These are phyloP conservation scores for Candida pseudocylindracea DNA, from an alignment of 1,139 yeast genomes.

Conservation along the genomic window DNA sequence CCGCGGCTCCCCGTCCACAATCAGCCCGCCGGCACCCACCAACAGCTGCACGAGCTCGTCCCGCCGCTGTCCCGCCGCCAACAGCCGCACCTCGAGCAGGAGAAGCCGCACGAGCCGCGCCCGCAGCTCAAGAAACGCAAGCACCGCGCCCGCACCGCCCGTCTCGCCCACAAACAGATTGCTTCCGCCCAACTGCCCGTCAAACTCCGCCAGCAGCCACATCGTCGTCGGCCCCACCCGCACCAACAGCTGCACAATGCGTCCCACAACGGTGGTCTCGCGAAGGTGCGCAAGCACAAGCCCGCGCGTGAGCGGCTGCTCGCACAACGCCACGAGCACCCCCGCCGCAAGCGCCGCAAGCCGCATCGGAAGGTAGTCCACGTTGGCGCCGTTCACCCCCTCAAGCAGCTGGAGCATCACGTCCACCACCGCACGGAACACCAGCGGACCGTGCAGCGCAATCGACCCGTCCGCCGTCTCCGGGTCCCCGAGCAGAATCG, in stretches of 20 bases:
- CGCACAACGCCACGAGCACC: conserved; percentile 34
- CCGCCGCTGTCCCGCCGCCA: too few relatives aligned
- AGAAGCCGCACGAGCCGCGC: too few relatives aligned
- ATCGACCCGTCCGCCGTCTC: too few relatives aligned
- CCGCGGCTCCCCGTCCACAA: too few relatives aligned
- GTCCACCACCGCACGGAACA: not conserved
- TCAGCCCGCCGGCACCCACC: too few relatives aligned
- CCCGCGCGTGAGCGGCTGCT: conserved; percentile 20
- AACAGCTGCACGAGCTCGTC: too few relatives aligned
- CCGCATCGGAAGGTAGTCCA: not conserved
- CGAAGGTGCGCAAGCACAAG: not conserved
- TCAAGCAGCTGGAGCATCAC: not conserved
- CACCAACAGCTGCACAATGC: not conserved
- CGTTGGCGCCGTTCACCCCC: not conserved
- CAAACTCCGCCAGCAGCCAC: not conserved
- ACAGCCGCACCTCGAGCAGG: too few relatives aligned
- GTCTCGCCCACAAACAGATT: not conserved
- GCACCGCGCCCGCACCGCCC: too few relatives aligned
- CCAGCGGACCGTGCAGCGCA: too few relatives aligned
- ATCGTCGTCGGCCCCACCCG: not conserved
- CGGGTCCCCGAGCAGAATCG: too few relatives aligned
- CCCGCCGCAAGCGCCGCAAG: conserved; percentile 28
- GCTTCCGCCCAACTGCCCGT: not conserved
- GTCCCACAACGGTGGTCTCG: not conserved
- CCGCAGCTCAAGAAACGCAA: too few relatives aligned